Base-by-base conservation (phyloP, 2,329 filamentous ascomycete species). In the Epichloe gansuensis region DNA sequence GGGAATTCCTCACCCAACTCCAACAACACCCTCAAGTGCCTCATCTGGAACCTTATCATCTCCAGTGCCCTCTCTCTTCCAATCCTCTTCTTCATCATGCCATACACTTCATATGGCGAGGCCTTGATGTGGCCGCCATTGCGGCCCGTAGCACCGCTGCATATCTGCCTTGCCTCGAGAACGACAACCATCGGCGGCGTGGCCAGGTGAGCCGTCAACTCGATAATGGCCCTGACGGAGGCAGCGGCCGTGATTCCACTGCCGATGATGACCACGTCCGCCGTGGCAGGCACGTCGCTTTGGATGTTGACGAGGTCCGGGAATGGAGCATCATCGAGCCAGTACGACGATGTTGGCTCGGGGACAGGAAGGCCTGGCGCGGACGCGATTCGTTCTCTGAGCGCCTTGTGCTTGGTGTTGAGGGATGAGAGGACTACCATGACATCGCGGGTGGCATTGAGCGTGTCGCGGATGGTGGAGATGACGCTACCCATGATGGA, bases 101-200 rank as follows among this genome's bases (percentile, higher is more conserved):
- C 59, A 49, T 74, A 76, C 44, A 69, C 62, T 50, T 71, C 67
- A 54, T 75, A 70, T 3, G 74, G 70, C 3, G 65, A 63, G 28
- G 66, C 61, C 60, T 78, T 76, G 55, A 77, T 71, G 59, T 76
- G 75, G 0, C 74, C 76, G 21, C 75, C 76, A 55, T 78, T 78
- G 48, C 77, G 69, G 1, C 73, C 76, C 8, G 77, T 80, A 3
- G 76, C 77, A 15, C 77, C 76, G 9, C 70, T 72, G 56, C 74
- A 76, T 7, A 75, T 58, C 43, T 69, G 62, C 2, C 77, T 65
- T 2, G 76, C 75, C 56, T 80, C 77, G n/a, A 78, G 61, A 8
- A 79, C 69, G 2, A 75, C 67, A 4, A 79, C 62, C 12, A 47
- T 38, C 12, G 57, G 48, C 17, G 51, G 17, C 6, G 54, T 25